Conservation (phyloP, 2,329 filamentous ascomycete genomes). For the Botrytis fabae region DNA sequence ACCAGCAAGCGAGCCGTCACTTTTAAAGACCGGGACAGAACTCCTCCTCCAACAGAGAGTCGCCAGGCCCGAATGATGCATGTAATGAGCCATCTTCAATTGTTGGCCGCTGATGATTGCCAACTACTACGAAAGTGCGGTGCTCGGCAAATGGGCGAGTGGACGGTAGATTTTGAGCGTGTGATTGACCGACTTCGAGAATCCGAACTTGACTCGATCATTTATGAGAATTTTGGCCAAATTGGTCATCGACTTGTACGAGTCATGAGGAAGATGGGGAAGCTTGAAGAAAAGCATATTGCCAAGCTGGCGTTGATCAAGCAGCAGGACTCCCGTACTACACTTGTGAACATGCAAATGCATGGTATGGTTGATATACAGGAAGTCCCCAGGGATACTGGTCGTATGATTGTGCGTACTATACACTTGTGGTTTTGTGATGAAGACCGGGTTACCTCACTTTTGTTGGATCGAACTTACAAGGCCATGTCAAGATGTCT, state of each 20-base stretch:
- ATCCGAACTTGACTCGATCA: conserved; percentile 76
- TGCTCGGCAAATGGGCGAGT: conserved; percentile 64
- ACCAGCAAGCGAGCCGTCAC: conserved; percentile 45
- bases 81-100: conserved; percentile 70
- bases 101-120: conserved; percentile 69
- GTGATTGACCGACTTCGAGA: conserved; percentile 71
- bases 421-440: conserved; percentile 95
- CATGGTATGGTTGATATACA: conserved; percentile 87
- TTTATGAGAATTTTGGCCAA: conserved; percentile 74
- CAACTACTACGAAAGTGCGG: conserved; percentile 69
- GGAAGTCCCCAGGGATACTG: conserved; percentile 87
- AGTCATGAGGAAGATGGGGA: conserved; percentile 82
- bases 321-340: conserved; percentile 79
- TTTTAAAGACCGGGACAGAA: conserved; percentile 49
- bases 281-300: conserved; percentile 90
- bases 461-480: conserved; percentile 79
- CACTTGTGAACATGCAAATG: conserved; percentile 83
- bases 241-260: conserved; percentile 80
- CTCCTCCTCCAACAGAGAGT: conserved; percentile 18
- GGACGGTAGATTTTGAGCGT: conserved; percentile 79
- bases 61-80: conserved; percentile 52
- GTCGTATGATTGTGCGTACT: conserved; percentile 76
- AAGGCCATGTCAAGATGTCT: conserved; percentile 85
- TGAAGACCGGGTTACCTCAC: conserved; percentile 65
- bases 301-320: conserved; percentile 79